Base-by-base conservation (phyloP, 768 basidiomycete genomes). In the Sporobolomyces roseus region DNA sequence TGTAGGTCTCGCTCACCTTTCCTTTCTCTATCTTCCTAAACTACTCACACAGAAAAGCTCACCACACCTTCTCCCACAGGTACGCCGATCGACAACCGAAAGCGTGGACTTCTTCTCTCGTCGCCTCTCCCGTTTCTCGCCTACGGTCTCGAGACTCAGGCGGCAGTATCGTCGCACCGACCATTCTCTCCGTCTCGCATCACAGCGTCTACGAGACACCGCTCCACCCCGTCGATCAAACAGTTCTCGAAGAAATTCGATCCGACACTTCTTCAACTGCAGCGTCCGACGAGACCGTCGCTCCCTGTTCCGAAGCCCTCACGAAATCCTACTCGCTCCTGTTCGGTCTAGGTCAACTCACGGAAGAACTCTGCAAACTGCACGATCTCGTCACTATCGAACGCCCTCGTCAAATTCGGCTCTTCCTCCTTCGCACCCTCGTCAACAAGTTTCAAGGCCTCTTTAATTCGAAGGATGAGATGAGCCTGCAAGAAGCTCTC, bases 331-430 rank as follows among this genome's bases (percentile, higher is more conserved):
- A 66, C 65, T 58, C 53, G 17, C 65, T 73, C 14, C 68, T 73
- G 14, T 73, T 73, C 53, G 72, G 72, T 6, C 63, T 73, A 33
- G 68, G 68, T 7, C 72, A 73, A 43, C 61, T 73, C 38, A 70
- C 68, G 17, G 68, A 73, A 10, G 72, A 69, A 45, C 63, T 73
- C 5, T 58, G 56, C n/a, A 29, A 25, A 3, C 68, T 73, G 16
- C 65, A 66, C 59, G 54, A 54, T 43, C 19, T 70, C 51, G 65
- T 63, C 51, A 45, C 32, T 21, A 6, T 32, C 21, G 10, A 30
- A 0, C 54, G 35, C 21, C 36, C 14, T 4, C 30, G n/a, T 17
- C 35, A 56, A 4, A 13, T 73, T 3, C 60, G 66, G 35, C 46
- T 61, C n/a, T 66, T 59, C 61, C 38, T 73, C 59, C 30, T 65